Evolutionary conservation across 1,284 basidiomycete genomes (phyloP).

Genomic region (Veloporphyrellus conicus): DNA sequence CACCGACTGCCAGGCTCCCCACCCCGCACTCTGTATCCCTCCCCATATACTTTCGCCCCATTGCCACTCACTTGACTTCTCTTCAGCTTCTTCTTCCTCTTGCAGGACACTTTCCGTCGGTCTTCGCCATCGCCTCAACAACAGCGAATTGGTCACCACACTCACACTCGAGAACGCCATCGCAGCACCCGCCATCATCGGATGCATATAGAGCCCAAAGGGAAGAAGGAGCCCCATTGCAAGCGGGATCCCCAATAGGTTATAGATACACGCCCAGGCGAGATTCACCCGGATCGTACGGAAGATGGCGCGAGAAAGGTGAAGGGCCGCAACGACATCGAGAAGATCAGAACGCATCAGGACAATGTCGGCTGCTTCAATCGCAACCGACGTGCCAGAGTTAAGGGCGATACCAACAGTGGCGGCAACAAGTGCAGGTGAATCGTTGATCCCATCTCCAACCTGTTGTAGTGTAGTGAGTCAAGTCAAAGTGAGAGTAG

Average conservation of each 20-base stretch:
- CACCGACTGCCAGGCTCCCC: slow-evolving; percentile 45
- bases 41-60: slow-evolving; percentile 37
- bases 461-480: slow-evolving; percentile 51
- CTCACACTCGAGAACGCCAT: slow-evolving; percentile 98
- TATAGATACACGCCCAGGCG: slow-evolving; percentile 92
- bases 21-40: slow-evolving; percentile 37
- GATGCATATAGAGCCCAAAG: slow-evolving; percentile 88
- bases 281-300: slow-evolving; percentile 85
- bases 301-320: slow-evolving; percentile 89
- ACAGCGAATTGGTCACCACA: slow-evolving; percentile 87
- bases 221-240: slow-evolving; percentile 97
- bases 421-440: slow-evolving; percentile 91
- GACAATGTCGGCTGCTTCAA: slow-evolving; percentile 97
- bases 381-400: slow-evolving; percentile 92
- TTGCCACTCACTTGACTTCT: slow-evolving; percentile 24
- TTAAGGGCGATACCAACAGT: slow-evolving; percentile 95
- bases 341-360: slow-evolving; percentile 95
- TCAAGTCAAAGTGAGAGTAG: background rate
- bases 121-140: slow-evolving; percentile 81
- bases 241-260: slow-evolving; percentile 91
- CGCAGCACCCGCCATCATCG: slow-evolving; percentile 96
- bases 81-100: slow-evolving; percentile 39
- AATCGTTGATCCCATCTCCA: slow-evolving; percentile 99
- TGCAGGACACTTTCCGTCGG: slow-evolving; percentile 69
- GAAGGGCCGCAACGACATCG: slow-evolving; percentile 93